Evolutionary conservation across 2,329 filamentous ascomycete genomes (phyloP).

Genomic region (Fusarium protoensiforme): DNA sequence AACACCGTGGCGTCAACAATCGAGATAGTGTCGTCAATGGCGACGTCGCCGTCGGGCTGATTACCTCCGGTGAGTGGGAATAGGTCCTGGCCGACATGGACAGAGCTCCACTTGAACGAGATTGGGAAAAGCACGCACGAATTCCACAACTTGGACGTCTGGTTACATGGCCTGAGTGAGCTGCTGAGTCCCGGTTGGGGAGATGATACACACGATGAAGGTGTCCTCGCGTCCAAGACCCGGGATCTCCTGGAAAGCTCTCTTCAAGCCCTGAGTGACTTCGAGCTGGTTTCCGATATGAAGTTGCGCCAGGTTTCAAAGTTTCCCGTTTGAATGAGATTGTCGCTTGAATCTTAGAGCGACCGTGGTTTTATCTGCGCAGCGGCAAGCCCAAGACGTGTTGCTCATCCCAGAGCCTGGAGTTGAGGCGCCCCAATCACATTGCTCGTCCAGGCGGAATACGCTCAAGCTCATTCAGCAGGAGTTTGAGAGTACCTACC

Average conservation of each 20-base stretch:
- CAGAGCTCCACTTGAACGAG: background rate
- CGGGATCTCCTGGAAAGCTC: background rate
- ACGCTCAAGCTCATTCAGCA: background rate
- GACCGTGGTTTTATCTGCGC: background rate
- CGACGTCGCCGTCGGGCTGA: slow-evolving; percentile 71
- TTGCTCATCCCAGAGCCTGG: background rate
- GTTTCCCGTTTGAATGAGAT: background rate
- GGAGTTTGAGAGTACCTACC: background rate
- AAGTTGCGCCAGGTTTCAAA: background rate
- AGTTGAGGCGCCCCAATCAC: background rate
- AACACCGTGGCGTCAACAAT: too few relatives aligned
- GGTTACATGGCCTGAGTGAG: background rate
- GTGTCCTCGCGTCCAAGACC: background rate
- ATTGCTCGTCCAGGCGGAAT: background rate
- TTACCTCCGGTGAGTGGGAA: slow-evolving; percentile 62
- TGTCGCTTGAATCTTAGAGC: background rate
- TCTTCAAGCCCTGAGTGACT: background rate
- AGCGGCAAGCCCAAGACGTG: background rate
- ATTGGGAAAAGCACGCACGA: background rate
- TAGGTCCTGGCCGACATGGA: slow-evolving; percentile 55
- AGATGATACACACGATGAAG: background rate
- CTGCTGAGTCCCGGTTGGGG: background rate
- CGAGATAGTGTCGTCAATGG: slow-evolving; percentile 13
- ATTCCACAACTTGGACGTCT: background rate
- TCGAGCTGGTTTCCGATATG: background rate